A percentile compares a stretch with the other conserved stretches of the same genome.
Conservation (phyloP, 441 rosid genomes). For the Codiaeum variegatum region DNA sequence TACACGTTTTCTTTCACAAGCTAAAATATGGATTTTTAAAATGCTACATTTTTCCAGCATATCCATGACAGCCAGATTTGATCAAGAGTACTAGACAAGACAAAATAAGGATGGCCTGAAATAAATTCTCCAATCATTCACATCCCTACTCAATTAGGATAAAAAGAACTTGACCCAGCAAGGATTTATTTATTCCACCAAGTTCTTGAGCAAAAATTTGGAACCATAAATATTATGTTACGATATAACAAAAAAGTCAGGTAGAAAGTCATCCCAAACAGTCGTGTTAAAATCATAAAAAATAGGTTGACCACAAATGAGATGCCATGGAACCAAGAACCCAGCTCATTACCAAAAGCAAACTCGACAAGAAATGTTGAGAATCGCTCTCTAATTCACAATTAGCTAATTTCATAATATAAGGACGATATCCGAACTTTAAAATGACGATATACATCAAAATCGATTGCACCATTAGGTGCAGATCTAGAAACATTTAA, state of each 20-base stretch:
- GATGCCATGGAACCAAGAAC: not conserved
- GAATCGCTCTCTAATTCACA: not conserved
- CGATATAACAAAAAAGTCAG: not conserved
- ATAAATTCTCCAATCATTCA: not conserved
- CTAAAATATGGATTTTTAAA: not conserved
- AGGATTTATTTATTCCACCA: not conserved
- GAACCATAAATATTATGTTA: not conserved
- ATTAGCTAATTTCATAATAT: not conserved
- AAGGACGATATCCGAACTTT: not conserved
- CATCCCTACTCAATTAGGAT: not conserved
- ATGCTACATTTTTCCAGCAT: not conserved
- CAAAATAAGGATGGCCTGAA: not conserved
- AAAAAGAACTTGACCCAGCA: not conserved
- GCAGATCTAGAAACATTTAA: not conserved
- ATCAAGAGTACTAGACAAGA: not conserved
- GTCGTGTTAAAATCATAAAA: not conserved
- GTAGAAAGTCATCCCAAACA: not conserved
- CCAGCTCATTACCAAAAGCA: not conserved
- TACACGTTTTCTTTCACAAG: not conserved
- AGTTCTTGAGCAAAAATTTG: not conserved
- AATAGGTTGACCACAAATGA: not conserved
- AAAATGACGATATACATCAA: not conserved
- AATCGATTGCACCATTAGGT: slow-evolving; percentile 1
- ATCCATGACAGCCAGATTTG: not conserved
- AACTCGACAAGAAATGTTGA: not conserved